Conservation (phyloP, 257 asterid genomes). For the Fraxinus cuspidata region DNA sequence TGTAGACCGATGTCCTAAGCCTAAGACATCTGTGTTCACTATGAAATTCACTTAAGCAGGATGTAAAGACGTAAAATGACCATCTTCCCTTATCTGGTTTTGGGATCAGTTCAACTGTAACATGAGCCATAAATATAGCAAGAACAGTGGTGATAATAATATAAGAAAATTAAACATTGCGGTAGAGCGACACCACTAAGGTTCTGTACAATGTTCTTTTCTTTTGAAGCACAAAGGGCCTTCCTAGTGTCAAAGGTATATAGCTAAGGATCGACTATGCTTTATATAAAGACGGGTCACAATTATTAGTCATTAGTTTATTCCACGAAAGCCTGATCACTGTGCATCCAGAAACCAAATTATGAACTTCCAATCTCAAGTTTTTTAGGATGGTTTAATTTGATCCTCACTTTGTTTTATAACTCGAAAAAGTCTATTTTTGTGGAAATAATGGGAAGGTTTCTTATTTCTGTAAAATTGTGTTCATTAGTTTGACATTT, state of each 20-base stretch:
- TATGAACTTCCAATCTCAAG: not conserved
- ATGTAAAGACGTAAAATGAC: not conserved
- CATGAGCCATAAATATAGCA: no score
- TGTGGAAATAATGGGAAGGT: not conserved
- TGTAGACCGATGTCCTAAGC: no score
- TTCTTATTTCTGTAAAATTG: not conserved
- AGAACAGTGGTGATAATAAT: no score
- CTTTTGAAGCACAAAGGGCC: not conserved
- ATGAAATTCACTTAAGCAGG: not conserved
- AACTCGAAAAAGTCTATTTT: not conserved
- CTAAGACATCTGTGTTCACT: not conserved
- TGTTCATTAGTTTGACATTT: not conserved
- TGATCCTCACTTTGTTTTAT: not conserved
- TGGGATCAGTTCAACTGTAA: not conserved
- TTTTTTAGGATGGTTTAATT: not conserved
- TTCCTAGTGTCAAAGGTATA: no score
- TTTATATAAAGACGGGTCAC: no score
- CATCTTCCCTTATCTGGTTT: not conserved
- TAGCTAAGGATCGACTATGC: no score
- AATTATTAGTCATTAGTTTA: no score
- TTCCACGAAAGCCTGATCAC: no score
- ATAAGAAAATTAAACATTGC: no score
- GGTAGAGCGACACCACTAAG: no score
- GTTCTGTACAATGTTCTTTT: not conserved
- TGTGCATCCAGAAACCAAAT: no score